These are phyloP conservation scores for Pyrus hybrid DNA, from an alignment of 331 rosid genomes.

Conservation along the genomic window DNA sequence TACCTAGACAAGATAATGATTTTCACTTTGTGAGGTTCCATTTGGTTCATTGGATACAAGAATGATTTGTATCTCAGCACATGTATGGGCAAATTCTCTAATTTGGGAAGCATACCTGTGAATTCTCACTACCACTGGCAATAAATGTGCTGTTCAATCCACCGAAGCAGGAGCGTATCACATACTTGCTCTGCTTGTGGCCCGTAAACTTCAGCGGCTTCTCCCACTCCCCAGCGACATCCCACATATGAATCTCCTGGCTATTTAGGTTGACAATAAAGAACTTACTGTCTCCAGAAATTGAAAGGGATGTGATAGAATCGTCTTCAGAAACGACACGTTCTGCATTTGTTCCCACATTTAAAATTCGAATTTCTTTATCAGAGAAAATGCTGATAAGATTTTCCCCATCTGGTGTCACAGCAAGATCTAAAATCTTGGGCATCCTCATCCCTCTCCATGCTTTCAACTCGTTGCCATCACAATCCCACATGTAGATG, in stretches of 20 bases:
- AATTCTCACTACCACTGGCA: constrained; percentile 81
- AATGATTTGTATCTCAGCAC: background rate
- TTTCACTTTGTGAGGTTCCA: background rate
- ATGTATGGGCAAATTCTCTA: background rate
- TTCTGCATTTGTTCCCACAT: constrained; percentile 47
- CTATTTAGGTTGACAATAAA: constrained; percentile 75
- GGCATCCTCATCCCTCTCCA: constrained; percentile 86
- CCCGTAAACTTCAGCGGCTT: constrained; percentile 52
- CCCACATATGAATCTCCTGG: constrained; percentile 95
- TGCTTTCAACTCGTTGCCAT: constrained; percentile 62
- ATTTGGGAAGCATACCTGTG: constrained; percentile 40
- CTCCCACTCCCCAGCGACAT: constrained; percentile 53
- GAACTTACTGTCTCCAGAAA: constrained; percentile 66
- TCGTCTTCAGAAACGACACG: constrained; percentile 54
- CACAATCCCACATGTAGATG: constrained; percentile 73
- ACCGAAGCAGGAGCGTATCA: constrained; percentile 82
- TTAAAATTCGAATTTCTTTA: constrained; percentile 56
- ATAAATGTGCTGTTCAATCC: constrained; percentile 56
- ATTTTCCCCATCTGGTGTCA: constrained; percentile 72
- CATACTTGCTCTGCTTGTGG: constrained; percentile 69
- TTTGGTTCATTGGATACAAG: background rate
- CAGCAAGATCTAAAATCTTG: constrained; percentile 68
- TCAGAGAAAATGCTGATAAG: constrained; percentile 65
- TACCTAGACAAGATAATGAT: constrained; percentile 36
- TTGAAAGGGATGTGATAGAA: constrained; percentile 61